Percentiles rank a stretch among this genome's conserved stretches.
phyloP scores from a whole-genome alignment of 306 rosid genomes.

The Quercus berberidifolia region DNA sequence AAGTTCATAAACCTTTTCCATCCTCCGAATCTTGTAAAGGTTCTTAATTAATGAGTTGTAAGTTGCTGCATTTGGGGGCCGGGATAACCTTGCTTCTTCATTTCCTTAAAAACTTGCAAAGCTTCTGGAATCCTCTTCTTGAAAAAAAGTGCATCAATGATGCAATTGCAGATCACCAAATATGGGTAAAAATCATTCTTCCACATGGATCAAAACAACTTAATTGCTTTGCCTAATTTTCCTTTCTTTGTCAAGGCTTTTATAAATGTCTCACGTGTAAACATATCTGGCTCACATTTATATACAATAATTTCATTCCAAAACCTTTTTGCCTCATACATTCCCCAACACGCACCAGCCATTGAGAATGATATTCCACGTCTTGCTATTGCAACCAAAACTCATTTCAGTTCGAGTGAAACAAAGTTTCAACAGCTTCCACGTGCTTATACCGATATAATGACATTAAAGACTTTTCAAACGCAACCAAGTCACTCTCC shows the following conservation, averaged over 20 bases:
- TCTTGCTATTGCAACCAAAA: slow-evolving; percentile 51
- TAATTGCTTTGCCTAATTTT: slow-evolving; percentile 58
- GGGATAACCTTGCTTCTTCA: slow-evolving; percentile 43
- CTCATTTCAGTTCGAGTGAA: slow-evolving; percentile 38
- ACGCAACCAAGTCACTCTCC: slow-evolving; percentile 38
- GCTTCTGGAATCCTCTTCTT: slow-evolving; percentile 85
- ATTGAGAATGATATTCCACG: slow-evolving; percentile 64
- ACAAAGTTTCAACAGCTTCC: slow-evolving; percentile 70
- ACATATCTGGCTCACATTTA: slow-evolving; percentile 58
- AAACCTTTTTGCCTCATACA: slow-evolving; percentile 66
- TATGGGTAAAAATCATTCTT: slow-evolving; percentile 50
- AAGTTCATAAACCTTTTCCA: slow-evolving; percentile 61
- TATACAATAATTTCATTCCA: slow-evolving; percentile 57
- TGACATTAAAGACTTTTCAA: slow-evolving; percentile 67
- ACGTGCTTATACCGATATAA: slow-evolving; percentile 68
- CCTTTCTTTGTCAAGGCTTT: slow-evolving; percentile 78
- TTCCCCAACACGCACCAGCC: slow-evolving; percentile 88
- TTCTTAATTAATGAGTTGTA: slow-evolving; percentile 66
- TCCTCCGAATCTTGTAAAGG: slow-evolving; percentile 54
- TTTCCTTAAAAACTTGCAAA: slow-evolving; percentile 47
- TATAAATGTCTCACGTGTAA: slow-evolving; percentile 54
- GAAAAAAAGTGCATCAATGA: slow-evolving; percentile 82
- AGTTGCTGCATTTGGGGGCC: slow-evolving; percentile 50
- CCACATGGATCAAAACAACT: slow-evolving; percentile 66
- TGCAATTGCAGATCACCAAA: slow-evolving; percentile 64